Percentiles rank a stretch among this genome's conserved stretches.
Evolutionary conservation across 768 basidiomycete genomes (phyloP).

Genomic region (Boletellus ananiceps): DNA sequence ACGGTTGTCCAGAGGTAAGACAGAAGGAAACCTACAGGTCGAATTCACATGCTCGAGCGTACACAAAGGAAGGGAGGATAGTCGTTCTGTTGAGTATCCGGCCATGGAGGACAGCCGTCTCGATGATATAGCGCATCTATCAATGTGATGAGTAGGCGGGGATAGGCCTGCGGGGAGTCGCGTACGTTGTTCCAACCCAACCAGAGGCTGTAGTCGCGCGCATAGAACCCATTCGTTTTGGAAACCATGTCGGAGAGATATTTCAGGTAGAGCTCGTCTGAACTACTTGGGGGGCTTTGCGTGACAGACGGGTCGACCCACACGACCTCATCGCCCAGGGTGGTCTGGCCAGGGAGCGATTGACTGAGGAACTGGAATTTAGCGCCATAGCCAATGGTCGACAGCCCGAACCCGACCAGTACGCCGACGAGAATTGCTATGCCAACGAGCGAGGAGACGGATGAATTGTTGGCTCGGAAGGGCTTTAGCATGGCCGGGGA

Average conservation of each 20-base stretch:
- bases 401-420: slow-evolving; percentile 25
- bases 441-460: slow-evolving; percentile 13
- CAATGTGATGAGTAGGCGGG: not conserved
- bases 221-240: slow-evolving; percentile 41
- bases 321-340: slow-evolving; percentile 10
- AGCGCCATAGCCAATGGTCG: slow-evolving; percentile 11
- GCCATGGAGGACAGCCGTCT: slow-evolving; percentile 41
- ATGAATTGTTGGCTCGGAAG: not conserved
- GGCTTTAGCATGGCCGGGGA: slow-evolving; percentile 5
- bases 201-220: slow-evolving; percentile 43
- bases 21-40: slow-evolving; percentile 20
- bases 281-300: not conserved
- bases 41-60: slow-evolving; percentile 43
- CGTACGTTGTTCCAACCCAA: slow-evolving; percentile 49
- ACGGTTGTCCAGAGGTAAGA: not conserved
- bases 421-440: slow-evolving; percentile 25
- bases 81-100: slow-evolving; percentile 39
- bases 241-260: slow-evolving; percentile 33
- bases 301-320: slow-evolving; percentile 7
- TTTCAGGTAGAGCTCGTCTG: slow-evolving; percentile 26
- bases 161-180: not conserved
- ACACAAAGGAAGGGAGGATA: slow-evolving; percentile 43
- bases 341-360: slow-evolving; percentile 10
- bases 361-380: slow-evolving; percentile 15
- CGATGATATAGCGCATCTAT: slow-evolving; percentile 48